These are phyloP conservation scores for Phragmites australis DNA, from an alignment of 176 grass and related monocot species.

Conservation along the genomic window DNA sequence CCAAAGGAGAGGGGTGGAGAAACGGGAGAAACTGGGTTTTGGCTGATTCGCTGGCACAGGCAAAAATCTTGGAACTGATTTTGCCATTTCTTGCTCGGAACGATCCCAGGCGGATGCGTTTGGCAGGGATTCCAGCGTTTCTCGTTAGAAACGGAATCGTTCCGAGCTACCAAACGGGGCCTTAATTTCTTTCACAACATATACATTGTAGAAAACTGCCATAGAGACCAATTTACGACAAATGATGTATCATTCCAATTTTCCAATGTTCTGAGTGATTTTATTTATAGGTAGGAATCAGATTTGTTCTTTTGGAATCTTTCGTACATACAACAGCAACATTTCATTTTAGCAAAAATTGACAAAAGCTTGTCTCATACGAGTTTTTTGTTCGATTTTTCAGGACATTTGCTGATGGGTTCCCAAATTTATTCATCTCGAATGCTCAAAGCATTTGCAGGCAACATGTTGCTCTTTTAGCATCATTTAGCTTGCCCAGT, in stretches of 20 bases:
- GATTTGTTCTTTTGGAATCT: not conserved
- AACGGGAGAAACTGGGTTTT: too few species aligned
- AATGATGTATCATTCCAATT: not conserved
- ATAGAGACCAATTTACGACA: not conserved
- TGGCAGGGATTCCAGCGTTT: too few species aligned
- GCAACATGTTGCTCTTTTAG: slow-evolving; percentile 89
- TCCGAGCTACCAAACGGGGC: too few species aligned
- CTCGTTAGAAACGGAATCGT: too few species aligned
- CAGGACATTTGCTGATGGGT: slow-evolving; percentile 89
- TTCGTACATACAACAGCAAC: not conserved
- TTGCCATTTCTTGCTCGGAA: too few species aligned
- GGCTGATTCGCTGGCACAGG: too few species aligned
- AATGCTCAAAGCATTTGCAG: slow-evolving; percentile 77
- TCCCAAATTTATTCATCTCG: slow-evolving; percentile 89
- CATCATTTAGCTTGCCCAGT: slow-evolving; percentile 86
- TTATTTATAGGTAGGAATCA: not conserved
- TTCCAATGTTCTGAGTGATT: not conserved
- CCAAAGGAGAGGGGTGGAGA: too few species aligned
- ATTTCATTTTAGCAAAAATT: slow-evolving; percentile 17
- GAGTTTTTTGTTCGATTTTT: slow-evolving; percentile 18
- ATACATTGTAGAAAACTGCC: not conserved
- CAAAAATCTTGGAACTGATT: too few species aligned
- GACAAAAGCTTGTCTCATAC: not conserved
- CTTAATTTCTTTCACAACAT: not conserved
- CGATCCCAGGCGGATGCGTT: too few species aligned